Evolutionary conservation across 2,329 filamentous ascomycete species (phyloP), one percentile per base, ranked within the genome.

Genomic region (Talaromyces albobiverticillius): DNA sequence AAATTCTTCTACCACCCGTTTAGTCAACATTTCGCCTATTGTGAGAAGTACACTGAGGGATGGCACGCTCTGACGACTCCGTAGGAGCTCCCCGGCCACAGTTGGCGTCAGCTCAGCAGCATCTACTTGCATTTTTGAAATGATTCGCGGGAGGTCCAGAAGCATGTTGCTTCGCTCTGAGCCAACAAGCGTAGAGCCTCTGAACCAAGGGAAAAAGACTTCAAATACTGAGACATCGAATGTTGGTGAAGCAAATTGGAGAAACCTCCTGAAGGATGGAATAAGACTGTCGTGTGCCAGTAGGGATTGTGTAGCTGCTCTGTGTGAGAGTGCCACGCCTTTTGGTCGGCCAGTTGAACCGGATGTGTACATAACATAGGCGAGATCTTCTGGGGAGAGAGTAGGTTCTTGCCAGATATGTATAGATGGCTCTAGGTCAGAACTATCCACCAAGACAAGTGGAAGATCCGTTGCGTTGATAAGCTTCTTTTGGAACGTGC

Each of bases 151-250:
- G 20, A 96, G 80, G 64, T 96, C 85, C 57, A 88, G 82, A 40
- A 96, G 77, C 77, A 96, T 83, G 31, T 82, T 77, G 46, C 78
- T 76, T 25, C 91, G 82, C 53, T 84, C 80, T 60, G 86, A 90
- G 53, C 83, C 82, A 46, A 93, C 82, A 2, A 96, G 74, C 0
- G 90, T 95, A 20, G 76, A 76, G 2, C 88, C 88, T 54, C 90
- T 79, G 58, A 85, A 87, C 14, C 92, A 75, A 0, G 92, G 88
- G 60, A 96, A 96, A 77, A 96, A 96, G 6, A 95, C 92, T 67
- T 96, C 92, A 67, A 96, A 96, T 5, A 96, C 87, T 0, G 90
- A 95, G 7, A 96, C 92, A 69, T 96, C 92, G 67, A 96, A 96
- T 0, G 91, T 96, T 1, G 92, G 90, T 3, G 90, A 87, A 4